These are phyloP conservation scores for Crithidia sp. DNA, from an alignment of 208 protist genomes.

Conservation along the genomic window DNA sequence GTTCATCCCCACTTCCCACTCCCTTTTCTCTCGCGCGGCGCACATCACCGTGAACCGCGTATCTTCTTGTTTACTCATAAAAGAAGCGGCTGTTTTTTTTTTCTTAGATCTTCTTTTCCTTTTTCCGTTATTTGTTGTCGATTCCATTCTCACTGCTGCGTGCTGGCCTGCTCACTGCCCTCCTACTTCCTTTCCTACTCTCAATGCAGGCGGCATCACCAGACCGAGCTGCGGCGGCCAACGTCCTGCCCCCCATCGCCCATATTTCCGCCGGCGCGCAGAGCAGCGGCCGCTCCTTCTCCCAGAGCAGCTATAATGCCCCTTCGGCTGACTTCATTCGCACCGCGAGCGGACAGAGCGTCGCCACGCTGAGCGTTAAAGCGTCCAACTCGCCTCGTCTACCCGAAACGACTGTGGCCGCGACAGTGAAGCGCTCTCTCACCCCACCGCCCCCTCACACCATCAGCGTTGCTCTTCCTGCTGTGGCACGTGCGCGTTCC, in stretches of 20 bases:
- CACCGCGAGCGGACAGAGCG: background rate
- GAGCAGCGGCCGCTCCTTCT: background rate
- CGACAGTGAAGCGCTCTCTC: background rate
- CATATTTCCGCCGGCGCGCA: background rate
- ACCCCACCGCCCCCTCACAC: background rate
- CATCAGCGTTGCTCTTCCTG: background rate
- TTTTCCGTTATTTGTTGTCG: background rate
- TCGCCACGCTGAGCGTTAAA: background rate
- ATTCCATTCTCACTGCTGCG: too few species aligned
- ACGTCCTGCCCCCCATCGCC: constrained; percentile 10
- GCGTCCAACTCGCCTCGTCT: background rate
- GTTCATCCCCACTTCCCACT: background rate
- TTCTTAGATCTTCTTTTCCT: constrained; percentile 3
- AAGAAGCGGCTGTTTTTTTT: background rate
- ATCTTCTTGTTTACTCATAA: constrained; percentile 4
- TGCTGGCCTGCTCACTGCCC: too few species aligned
- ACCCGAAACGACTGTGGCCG: background rate
- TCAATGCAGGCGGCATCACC: constrained; percentile 14
- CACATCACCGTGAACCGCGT: too few species aligned
- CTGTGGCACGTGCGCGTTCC: background rate
- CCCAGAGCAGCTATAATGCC: background rate
- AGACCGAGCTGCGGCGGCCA: background rate
- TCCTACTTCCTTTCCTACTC: background rate
- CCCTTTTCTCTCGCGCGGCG: too few species aligned
- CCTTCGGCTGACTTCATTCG: background rate